phyloP scores from a whole-genome alignment of 805 yeast species.

The Candida awuae region DNA sequence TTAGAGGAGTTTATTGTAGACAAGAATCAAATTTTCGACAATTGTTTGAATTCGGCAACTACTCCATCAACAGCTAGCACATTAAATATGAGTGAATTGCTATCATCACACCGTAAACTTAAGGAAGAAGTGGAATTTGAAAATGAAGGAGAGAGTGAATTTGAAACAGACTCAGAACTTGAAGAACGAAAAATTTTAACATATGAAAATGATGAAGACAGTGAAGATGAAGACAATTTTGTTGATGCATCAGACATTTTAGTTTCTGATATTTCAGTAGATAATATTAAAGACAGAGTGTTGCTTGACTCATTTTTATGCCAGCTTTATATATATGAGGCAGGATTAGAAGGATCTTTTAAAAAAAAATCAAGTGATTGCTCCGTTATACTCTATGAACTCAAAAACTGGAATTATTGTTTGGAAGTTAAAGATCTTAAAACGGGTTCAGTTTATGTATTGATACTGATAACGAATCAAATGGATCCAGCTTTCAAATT shows the following conservation, averaged over 20 bases:
- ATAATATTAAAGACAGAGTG: conserved; percentile 17
- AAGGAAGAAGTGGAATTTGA: conserved; percentile 13
- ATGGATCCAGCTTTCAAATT: conserved; percentile 63
- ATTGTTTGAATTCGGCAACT: conserved; percentile 16
- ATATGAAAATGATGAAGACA: conserved; percentile 19
- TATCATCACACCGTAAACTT: neutral
- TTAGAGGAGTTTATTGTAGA: conserved; percentile 51
- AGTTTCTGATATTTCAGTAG: conserved; percentile 5
- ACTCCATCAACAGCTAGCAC: conserved; percentile 15
- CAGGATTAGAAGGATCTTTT: conserved; percentile 41
- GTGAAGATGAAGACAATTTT: conserved; percentile 23
- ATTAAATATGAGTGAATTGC: conserved; percentile 5
- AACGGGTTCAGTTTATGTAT: conserved; percentile 24
- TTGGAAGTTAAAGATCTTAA: conserved; percentile 33
- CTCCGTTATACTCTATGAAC: conserved; percentile 34
- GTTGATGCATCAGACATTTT: conserved; percentile 26
- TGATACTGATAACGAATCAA: conserved; percentile 36
- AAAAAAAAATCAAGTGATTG: conserved; percentile 32
- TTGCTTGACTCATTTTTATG: conserved; percentile 14
- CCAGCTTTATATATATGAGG: conserved; percentile 51
- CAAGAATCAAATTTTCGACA: conserved; percentile 19
- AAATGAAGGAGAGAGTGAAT: conserved; percentile 24
- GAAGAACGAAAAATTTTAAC: conserved; percentile 16
- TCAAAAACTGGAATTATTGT: conserved; percentile 45
- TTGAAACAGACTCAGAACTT: conserved; percentile 25